Evolutionary conservation across 371 early-diverging fungal species (phyloP).

Genomic region (Mycotypha africana): DNA sequence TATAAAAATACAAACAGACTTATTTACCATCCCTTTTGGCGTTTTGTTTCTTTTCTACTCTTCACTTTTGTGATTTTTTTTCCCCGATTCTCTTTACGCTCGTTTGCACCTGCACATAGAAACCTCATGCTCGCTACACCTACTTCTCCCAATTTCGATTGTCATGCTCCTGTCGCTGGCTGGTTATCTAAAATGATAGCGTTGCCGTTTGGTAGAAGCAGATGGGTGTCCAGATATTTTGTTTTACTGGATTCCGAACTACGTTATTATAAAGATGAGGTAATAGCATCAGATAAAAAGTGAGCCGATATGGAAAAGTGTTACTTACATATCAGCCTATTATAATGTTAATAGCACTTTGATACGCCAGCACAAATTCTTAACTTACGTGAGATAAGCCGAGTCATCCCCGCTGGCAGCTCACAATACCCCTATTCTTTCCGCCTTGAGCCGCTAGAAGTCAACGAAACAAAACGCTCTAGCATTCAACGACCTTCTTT

Average conservation of each 20-base stretch:
- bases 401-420: constrained; percentile 8
- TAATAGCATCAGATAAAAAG: neutral
- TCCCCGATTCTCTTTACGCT: no score
- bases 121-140: no score
- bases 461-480: no score
- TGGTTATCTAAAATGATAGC: constrained; percentile 16
- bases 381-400: constrained; percentile 8
- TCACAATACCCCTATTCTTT: constrained; percentile 11
- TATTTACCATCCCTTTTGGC: no score
- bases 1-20: no score
- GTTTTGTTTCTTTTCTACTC: no score
- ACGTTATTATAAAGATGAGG: constrained; percentile 20
- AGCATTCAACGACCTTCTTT: no score
- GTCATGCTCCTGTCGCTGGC: constrained; percentile 12
- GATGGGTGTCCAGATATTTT: constrained; percentile 21
- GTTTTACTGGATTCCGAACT: constrained; percentile 22
- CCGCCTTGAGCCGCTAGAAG: constrained; percentile 7
- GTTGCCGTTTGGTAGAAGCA: constrained; percentile 16
- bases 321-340: no score
- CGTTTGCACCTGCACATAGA: no score
- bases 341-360: constrained; percentile 5
- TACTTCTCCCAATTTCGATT: neutral
- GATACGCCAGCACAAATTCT: constrained; percentile 12
- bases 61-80: no score
- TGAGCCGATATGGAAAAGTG: no score